Evolutionary conservation across 805 yeast species (phyloP).

Genomic region (Ogataea polymorpha): DNA sequence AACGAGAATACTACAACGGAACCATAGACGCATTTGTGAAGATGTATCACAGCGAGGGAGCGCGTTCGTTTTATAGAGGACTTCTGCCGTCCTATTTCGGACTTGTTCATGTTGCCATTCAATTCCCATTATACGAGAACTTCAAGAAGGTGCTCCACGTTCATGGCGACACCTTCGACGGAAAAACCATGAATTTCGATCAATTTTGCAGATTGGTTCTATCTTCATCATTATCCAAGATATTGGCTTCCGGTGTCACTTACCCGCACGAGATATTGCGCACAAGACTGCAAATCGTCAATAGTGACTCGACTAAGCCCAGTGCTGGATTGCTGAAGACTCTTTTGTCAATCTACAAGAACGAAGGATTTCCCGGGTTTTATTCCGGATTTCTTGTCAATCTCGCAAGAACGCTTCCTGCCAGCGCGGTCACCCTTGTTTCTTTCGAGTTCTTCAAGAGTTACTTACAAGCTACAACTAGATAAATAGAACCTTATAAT

Average conservation of each 20-base stretch:
- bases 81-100: conserved; percentile 89
- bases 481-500: neutral
- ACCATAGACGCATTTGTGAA: conserved; percentile 79
- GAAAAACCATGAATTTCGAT: conserved; percentile 5
- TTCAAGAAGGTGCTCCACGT: conserved; percentile 53
- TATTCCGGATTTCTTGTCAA: conserved; percentile 89
- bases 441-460: conserved; percentile 80
- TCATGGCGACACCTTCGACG: conserved; percentile 11
- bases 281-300: conserved; percentile 76
- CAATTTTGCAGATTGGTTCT: conserved; percentile 43
- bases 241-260: conserved; percentile 83
- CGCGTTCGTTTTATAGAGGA: conserved; percentile 81
- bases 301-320: conserved; percentile 28
- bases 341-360: conserved; percentile 42
- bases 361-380: conserved; percentile 79
- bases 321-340: conserved; percentile 27
- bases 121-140: conserved; percentile 89
- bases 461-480: conserved; percentile 35
- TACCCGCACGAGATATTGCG: conserved; percentile 95
- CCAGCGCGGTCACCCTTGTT: conserved; percentile 91
- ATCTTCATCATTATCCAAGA: conserved; percentile 80
- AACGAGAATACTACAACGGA: conserved; percentile 54
- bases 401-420: conserved; percentile 87
- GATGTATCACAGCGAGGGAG: conserved; percentile 79
- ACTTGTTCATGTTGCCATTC: conserved; percentile 88